Evolutionary conservation across 495 filamentous ascomycete genomes (phyloP), one percentile per base, ranked within the genome.

Genomic region (Bacidia rubella): DNA sequence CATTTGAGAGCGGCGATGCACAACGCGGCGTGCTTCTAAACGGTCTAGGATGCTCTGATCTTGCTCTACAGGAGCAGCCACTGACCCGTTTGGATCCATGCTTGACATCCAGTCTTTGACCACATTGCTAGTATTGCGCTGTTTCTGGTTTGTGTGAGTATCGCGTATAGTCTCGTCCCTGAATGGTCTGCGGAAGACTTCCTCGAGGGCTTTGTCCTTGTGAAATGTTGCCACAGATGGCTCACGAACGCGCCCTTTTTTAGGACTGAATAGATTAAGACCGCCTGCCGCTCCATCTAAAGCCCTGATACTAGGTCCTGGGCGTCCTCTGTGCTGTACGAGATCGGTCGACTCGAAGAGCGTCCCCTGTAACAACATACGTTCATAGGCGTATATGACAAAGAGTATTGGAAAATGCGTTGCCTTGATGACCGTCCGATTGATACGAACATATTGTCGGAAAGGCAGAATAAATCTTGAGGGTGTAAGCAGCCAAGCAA

Each of bases 161-260:
- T 65, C 61, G 22, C 68, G 67, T 17, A 67, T 42, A 4, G 66
- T 69, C 22, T 68, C 66, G 42, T 70, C 72, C 20, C 60, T 60
- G 53, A 74, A 82, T 9, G 79, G 77, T 23, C 70, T 68, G 51
- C 86, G 76, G 64, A 97, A 97, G 0, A 97, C 87, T 58, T 93
- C 89, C 21, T 94, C 90, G n/a, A 97, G 68, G 10, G 86, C 90
- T 39, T 79, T 80, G 56, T 95, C 90, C 61, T 95, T 92, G 53
- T 90, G 86, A 60, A 80, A 87, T 0, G 85, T 89, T 25, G 83
- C 76, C 41, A 92, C 76, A 0, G 87, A 93, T 45, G 87, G 86
- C 62, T 92, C 86, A 27, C 87, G 81, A 4, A 85, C 70, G 29
- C 83, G 68, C 53, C 70, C 76, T 15, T 65, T 62, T 15, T 59